Base-by-base conservation (phyloP, 2,329 filamentous ascomycete species). In the Trichoderma polysporum region DNA sequence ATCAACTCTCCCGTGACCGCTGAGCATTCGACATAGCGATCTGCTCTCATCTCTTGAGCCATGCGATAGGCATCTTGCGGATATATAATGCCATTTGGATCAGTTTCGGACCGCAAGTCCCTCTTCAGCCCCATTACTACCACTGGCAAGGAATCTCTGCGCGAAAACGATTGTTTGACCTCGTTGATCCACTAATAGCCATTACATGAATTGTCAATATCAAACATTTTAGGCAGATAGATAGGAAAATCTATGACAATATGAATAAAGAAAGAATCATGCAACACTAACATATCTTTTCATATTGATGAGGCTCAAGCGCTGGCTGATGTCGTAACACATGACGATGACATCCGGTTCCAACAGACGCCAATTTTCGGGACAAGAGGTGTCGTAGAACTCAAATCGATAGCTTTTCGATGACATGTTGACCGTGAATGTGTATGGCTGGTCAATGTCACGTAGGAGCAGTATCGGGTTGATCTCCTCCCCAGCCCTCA, bases 21-120 rank as follows among this genome's bases (percentile, higher is more conserved):
- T 1, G 86, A 88, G 76, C 87, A 90, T 72, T 90, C 87, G 74
- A 88, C 83, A 71, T 89, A 90, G 69, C 84, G 85, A 75, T 90
- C 87, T 54, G 82, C 86, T 61, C 87, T 79, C 80, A 89, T 81
- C 70, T 83, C 81, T 72, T 88, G 86, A 25, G 87, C 83, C 59
- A 83, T 74, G 29, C 80, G 80, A 72, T 87, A 86, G 1, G 81
- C 87, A 75, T 89, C 87, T 68, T 89, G 84, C 12, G 87, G 87
- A 68, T 86, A 85, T 60, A 89, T 86, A 70, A 85, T 83, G 33
- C 86, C 86, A 68, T 87, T 86, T 2, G 85, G 85, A 71, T 89
- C 86, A 13, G 79, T 77, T 68, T 87, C 85, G 2, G 83, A 85
- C 66, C 85, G 79, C 62, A 88, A 75, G 71, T 90, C 87, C 68